Evolutionary conservation across 192 early-diverging fungal species (phyloP).

Genomic region (Spizellomyces sp.): DNA sequence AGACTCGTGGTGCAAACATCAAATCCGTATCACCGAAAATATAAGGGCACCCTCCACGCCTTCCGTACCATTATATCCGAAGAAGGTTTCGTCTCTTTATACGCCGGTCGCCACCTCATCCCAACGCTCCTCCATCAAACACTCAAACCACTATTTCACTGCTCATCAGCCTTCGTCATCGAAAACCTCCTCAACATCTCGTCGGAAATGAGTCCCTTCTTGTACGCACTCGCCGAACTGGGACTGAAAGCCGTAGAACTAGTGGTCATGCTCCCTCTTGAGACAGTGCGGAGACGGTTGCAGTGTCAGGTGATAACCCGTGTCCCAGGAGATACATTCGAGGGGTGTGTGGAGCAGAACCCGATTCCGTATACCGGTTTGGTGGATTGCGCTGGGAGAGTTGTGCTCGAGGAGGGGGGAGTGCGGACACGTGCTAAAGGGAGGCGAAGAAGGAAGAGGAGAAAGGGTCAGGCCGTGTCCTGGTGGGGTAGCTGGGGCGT

Average conservation of each 20-base stretch:
- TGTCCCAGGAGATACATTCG: constrained; percentile 31
- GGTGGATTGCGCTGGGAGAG: constrained; percentile 41
- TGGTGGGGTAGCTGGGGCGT: constrained; percentile 40
- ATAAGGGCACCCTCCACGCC: constrained; percentile 70
- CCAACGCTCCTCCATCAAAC: constrained; percentile 83
- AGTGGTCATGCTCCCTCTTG: constrained; percentile 78
- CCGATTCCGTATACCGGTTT: constrained; percentile 53
- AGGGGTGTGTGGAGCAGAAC: constrained; percentile 38
- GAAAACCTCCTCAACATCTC: constrained; percentile 63
- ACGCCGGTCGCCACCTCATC: constrained; percentile 70
- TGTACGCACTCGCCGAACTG: constrained; percentile 48
- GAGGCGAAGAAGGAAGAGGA: constrained; percentile 14
- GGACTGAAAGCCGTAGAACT: constrained; percentile 69
- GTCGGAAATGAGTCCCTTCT: constrained; percentile 31
- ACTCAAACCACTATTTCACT: constrained; percentile 70
- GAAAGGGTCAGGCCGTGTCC: neutral
- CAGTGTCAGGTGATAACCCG: constrained; percentile 68
- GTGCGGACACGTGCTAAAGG: neutral
- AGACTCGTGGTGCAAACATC: constrained; percentile 86
- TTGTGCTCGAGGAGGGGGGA: constrained; percentile 55
- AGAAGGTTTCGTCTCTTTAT: constrained; percentile 75
- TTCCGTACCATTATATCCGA: constrained; percentile 78
- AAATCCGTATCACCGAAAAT: constrained; percentile 82
- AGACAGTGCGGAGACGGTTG: constrained; percentile 82
- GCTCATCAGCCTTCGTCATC: constrained; percentile 65